phyloP scores from a whole-genome alignment of 2,329 filamentous ascomycete genomes.

The Elsinoe fawcettii region DNA sequence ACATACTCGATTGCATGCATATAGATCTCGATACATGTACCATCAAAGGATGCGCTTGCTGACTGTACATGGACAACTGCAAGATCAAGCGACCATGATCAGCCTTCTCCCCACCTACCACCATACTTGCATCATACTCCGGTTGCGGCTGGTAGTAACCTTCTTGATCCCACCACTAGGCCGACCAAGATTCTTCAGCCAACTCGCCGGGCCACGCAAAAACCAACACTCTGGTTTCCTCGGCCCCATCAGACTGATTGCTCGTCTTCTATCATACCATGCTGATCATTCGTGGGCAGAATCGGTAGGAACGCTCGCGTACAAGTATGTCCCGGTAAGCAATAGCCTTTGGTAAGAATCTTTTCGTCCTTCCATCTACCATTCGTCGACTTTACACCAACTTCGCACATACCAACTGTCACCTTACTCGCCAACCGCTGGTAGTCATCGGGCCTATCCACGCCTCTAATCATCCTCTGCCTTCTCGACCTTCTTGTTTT shows the following conservation, averaged over 20 bases:
- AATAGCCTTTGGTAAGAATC: background rate
- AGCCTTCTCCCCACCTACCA: background rate
- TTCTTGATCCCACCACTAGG: background rate
- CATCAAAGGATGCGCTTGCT: background rate
- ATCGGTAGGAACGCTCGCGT: background rate
- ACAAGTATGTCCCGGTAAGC: background rate
- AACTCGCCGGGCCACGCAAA: background rate
- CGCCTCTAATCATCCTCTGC: slow-evolving; percentile 7
- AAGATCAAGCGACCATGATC: background rate
- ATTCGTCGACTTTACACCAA: background rate
- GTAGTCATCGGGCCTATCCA: slow-evolving; percentile 4
- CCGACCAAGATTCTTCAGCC: slow-evolving; percentile 5
- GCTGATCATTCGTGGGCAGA: background rate
- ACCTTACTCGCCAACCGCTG: slow-evolving; percentile 1
- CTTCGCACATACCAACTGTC: background rate
- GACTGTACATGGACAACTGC: background rate
- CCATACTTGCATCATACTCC: slow-evolving; percentile 1
- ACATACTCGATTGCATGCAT: background rate
- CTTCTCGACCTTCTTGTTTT: background rate
- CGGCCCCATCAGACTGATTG: background rate
- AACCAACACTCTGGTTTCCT: background rate
- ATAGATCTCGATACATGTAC: slow-evolving; percentile 2
- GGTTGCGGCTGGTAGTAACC: background rate
- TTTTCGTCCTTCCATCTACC: background rate
- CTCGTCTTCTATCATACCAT: background rate